Evolutionary conservation across 768 basidiomycete species (phyloP), one percentile per base, ranked within the genome.

Genomic region (Hysterangium stoloniferum): DNA sequence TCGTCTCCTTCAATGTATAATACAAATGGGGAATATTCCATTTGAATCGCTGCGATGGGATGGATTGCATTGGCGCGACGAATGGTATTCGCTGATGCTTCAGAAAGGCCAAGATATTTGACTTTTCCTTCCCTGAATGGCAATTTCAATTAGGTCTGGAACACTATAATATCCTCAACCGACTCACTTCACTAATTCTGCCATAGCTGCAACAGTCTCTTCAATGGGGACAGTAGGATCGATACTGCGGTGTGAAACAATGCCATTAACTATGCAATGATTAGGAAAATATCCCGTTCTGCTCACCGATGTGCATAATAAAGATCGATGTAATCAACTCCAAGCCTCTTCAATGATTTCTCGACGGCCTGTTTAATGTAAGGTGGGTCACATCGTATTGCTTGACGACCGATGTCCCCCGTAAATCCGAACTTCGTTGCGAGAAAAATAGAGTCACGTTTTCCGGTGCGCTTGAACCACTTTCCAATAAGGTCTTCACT

Each of bases 341-440:
- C 71, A 25, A 79, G 62, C 22, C 62, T 51, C 48, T 47, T 52
- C 36, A 58, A 38, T 5, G 75, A 75, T 47, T 49, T 64, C 13
- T 73, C 63, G 32, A 71, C 45, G 0, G 66, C 61, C 38, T 67
- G 56, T 4, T 62, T 64, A 9, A 71, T 68, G 48, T 75, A 73
- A 48, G 71, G 64, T 0, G 71, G 66, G n/a, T 69, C 66, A 22
- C 70, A 71, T 22, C 66, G 47, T 51, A 71, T 41, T 53, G 67
- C 48, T n/a, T n/a, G n/a, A n/a, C n/a, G n/a, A n/a, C n/a, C n/a
- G 6, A 56, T 46, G 29, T 6, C 6, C 3, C 19, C 9, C 2
- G 42, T 52, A 13, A 20, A 28, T 12, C 75, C 75, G 40, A 75
- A 76, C 60, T 84, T 84, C 17, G 80, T 81, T 2, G 80, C 79